Evolutionary conservation across 768 basidiomycete genomes (phyloP).

Genomic region (Pisolithus albus): DNA sequence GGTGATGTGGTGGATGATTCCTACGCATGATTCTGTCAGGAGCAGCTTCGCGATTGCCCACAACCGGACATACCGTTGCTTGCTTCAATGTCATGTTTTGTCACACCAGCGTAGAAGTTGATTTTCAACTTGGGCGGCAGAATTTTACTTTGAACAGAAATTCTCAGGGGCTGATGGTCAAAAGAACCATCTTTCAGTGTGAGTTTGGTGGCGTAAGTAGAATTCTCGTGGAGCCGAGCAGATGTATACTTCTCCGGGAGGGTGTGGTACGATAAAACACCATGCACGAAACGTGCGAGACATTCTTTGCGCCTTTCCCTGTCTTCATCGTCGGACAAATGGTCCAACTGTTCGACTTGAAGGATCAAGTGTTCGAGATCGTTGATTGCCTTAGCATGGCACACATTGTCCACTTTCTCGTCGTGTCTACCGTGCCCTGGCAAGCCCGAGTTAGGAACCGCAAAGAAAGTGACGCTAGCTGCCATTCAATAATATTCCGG

Average conservation of each 20-base stretch:
- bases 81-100: constrained; percentile 36
- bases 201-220: constrained; percentile 46
- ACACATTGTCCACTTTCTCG: neutral
- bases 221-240: constrained; percentile 41
- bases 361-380: constrained; percentile 8
- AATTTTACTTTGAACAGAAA: constrained; percentile 31
- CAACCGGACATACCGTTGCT: constrained; percentile 40
- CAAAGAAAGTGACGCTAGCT: constrained; percentile 48
- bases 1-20: constrained; percentile 47
- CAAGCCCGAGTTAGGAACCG: constrained; percentile 41
- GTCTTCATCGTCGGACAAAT: constrained; percentile 36
- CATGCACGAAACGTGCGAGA: constrained; percentile 47
- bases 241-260: constrained; percentile 36
- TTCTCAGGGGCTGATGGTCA: constrained; percentile 39
- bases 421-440: constrained; percentile 18
- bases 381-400: neutral
- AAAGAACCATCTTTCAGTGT: constrained; percentile 35
- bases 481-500: neutral
- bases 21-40: constrained; percentile 16
- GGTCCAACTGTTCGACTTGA: constrained; percentile 32
- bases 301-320: constrained; percentile 48
- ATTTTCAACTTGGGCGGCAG: constrained; percentile 33
- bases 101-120: constrained; percentile 44
- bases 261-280: constrained; percentile 53
- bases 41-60: neutral